phyloP scores from a whole-genome alignment of 306 rosid genomes.

The Benincasa hispida region DNA sequence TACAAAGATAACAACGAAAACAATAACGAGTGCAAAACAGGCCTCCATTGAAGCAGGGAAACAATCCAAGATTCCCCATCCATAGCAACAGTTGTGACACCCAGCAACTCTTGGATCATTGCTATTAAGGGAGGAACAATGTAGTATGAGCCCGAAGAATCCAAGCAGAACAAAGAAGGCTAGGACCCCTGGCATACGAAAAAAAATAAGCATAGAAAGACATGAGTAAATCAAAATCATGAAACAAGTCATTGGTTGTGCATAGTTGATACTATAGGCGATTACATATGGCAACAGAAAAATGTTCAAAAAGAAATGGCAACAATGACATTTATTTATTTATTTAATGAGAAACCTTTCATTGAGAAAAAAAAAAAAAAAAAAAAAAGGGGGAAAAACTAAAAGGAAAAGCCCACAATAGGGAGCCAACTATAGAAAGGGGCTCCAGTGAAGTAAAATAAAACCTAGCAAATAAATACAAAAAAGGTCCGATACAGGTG shows the following conservation, averaged over 20 bases:
- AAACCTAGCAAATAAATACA: background rate
- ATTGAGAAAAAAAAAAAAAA: background rate
- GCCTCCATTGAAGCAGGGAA: slow-evolving; percentile 99
- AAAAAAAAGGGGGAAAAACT: background rate
- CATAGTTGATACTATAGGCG: background rate
- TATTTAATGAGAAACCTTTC: background rate
- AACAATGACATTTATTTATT: background rate
- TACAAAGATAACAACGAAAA: slow-evolving; percentile 89
- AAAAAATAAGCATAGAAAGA: background rate
- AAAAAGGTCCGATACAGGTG: no score
- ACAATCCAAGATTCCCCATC: slow-evolving; percentile 99
- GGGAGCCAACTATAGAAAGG: background rate
- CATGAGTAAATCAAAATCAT: background rate
- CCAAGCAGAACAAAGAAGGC: slow-evolving; percentile 95
- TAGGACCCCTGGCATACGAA: slow-evolving; percentile 54
- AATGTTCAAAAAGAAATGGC: background rate
- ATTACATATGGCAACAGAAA: background rate
- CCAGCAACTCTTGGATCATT: slow-evolving; percentile 94
- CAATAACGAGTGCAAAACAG: slow-evolving; percentile 83
- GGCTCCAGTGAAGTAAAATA: background rate
- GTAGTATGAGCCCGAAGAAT: slow-evolving; percentile 87
- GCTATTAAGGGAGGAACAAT: slow-evolving; percentile 76
- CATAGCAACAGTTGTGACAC: slow-evolving; percentile 98
- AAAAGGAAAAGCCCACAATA: background rate
- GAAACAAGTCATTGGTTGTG: background rate